Percentiles rank a stretch among this genome's conserved stretches.
Conservation (phyloP, 2,329 filamentous ascomycete genomes). For the Parastagonospora nodorum region DNA sequence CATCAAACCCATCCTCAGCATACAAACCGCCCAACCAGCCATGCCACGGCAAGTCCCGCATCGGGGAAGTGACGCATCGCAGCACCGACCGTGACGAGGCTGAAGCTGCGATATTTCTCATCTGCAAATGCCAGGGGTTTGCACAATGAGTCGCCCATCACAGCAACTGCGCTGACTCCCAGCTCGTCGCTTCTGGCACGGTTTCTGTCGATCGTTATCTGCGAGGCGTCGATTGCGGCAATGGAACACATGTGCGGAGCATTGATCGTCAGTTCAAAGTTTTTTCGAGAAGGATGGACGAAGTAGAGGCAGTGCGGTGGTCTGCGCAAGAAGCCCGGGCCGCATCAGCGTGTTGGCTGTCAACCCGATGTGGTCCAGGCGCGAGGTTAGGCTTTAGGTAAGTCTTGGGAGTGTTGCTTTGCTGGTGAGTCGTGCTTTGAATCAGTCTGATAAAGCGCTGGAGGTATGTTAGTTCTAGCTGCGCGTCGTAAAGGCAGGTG, state of each 20-base stretch:
- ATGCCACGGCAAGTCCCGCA: not conserved
- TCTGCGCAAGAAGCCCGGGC: slow-evolving; percentile 8
- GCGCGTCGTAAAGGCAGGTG: too few relatives aligned
- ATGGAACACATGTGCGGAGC: slow-evolving; percentile 8
- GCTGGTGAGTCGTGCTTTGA: slow-evolving; percentile 11
- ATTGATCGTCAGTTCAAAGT: not conserved
- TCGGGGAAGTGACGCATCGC: slow-evolving; percentile 10
- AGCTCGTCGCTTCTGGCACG: slow-evolving; percentile 2
- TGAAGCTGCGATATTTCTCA: slow-evolving; percentile 1
- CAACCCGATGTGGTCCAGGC: slow-evolving; percentile 3
- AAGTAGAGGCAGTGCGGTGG: not conserved
- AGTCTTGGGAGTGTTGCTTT: slow-evolving; percentile 1
- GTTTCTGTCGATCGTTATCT: slow-evolving; percentile 7
- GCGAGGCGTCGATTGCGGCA: slow-evolving; percentile 8
- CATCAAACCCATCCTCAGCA: slow-evolving; percentile 6
- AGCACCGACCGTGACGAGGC: slow-evolving; percentile 6
- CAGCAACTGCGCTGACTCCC: not conserved
- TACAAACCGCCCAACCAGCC: slow-evolving; percentile 7
- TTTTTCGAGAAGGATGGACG: not conserved
- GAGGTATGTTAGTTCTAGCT: not conserved
- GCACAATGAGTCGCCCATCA: slow-evolving; percentile 2
- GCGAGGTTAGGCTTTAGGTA: not conserved
- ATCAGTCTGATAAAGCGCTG: slow-evolving; percentile 1
- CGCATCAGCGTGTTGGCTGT: slow-evolving; percentile 7
- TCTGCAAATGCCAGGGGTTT: not conserved